These are phyloP conservation scores for Parachlorella kessleri DNA, from an alignment of 139 green algal species.

Conservation along the genomic window DNA sequence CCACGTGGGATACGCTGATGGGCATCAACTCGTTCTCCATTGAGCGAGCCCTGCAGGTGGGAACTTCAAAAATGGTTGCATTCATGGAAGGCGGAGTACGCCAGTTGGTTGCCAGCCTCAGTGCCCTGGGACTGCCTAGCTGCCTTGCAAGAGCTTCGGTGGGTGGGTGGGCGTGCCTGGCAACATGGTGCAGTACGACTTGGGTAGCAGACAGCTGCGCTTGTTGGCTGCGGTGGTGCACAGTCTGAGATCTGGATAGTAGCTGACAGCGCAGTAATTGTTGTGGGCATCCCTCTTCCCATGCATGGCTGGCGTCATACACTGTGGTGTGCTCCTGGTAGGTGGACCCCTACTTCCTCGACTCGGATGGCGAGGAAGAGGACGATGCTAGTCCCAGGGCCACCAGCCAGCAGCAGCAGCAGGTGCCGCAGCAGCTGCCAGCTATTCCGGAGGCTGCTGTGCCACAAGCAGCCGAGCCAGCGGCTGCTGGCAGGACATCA, in stretches of 20 bases:
- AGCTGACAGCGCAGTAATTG: neutral
- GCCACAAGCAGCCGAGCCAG: too few relatives aligned
- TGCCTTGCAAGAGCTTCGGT: too few relatives aligned
- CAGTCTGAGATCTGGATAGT: neutral
- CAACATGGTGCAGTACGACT: neutral
- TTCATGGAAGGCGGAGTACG: too few relatives aligned
- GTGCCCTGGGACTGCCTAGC: too few relatives aligned
- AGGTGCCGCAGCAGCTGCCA: neutral
- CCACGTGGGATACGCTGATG: constrained; percentile 47
- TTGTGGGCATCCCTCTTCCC: neutral
- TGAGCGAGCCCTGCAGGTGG: constrained; percentile 65
- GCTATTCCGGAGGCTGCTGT: too few relatives aligned
- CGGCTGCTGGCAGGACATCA: too few relatives aligned
- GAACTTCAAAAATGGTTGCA: neutral
- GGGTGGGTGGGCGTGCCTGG: neutral
- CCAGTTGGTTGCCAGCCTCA: too few relatives aligned
- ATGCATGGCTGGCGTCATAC: too few relatives aligned
- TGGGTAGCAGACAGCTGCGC: neutral
- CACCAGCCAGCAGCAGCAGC: neutral
- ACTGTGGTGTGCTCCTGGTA: constrained; percentile 21
- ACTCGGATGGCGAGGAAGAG: constrained; percentile 63
- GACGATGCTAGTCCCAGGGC: neutral
- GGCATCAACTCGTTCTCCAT: constrained; percentile 81
- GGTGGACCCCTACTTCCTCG: constrained; percentile 77
- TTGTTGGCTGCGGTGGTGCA: constrained; percentile 10